Percentiles rank a stretch among this genome's conserved stretches.
Evolutionary conservation across 2,329 filamentous ascomycete genomes (phyloP).

Genomic region (Fusarium irregulare): DNA sequence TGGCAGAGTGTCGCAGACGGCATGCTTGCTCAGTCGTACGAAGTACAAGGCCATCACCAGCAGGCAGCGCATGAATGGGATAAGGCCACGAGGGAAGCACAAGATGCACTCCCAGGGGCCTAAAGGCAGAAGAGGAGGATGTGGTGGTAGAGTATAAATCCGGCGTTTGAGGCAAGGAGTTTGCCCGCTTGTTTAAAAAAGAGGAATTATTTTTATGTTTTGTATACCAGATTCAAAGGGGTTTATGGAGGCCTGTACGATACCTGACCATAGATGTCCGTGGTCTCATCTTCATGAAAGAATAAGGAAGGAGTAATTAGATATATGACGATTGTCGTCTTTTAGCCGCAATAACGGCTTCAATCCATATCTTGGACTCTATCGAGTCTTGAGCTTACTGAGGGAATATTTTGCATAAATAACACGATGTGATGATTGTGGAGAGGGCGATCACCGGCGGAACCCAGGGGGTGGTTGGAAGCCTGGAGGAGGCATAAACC

Average conservation of each 20-base stretch:
- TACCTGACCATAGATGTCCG: slow-evolving; percentile 40
- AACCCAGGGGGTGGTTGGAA: slow-evolving; percentile 62
- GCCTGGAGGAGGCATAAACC: slow-evolving; percentile 56
- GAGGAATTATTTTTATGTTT: slow-evolving; percentile 41
- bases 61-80: slow-evolving; percentile 56
- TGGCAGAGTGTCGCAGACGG: slow-evolving; percentile 86
- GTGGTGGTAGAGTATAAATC: slow-evolving; percentile 30
- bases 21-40: slow-evolving; percentile 80
- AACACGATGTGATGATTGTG: slow-evolving; percentile 22
- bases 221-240: slow-evolving; percentile 43
- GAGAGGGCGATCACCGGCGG: slow-evolving; percentile 47
- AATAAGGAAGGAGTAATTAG: slow-evolving; percentile 34
- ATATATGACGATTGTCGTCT: slow-evolving; percentile 30
- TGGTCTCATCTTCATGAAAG: slow-evolving; percentile 31
- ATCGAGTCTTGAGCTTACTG: slow-evolving; percentile 33
- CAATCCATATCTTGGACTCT: slow-evolving; percentile 28
- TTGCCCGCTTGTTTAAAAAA: slow-evolving; percentile 39
- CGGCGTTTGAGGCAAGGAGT: slow-evolving; percentile 43
- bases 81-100: slow-evolving; percentile 57
- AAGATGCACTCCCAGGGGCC: slow-evolving; percentile 55
- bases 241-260: slow-evolving; percentile 32
- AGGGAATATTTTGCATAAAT: slow-evolving; percentile 20
- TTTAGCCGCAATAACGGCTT: slow-evolving; percentile 28
- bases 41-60: slow-evolving; percentile 73
- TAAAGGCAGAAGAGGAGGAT: slow-evolving; percentile 14